Evolutionary conservation across 139 green algal species (phyloP), one percentile per base, ranked within the genome.

Genomic region (Micractinium conductrix): DNA sequence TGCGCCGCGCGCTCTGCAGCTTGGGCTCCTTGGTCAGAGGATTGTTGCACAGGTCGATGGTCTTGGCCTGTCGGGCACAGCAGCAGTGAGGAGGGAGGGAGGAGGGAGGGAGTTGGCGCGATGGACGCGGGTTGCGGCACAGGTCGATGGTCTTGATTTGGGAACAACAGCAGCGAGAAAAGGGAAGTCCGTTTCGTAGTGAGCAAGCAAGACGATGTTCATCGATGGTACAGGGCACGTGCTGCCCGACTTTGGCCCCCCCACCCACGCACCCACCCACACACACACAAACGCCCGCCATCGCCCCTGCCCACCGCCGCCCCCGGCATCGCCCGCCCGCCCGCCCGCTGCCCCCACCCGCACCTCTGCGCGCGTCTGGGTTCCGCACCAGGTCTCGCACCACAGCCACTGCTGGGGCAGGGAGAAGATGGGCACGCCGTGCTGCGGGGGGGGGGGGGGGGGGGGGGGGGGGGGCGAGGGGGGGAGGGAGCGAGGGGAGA

Each of bases 31-130:
- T 99, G 55, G 97, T 99, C 85, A 97, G 93, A 28, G 97, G 97
- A 92, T 99, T 99, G 92, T 99, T 99, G 93, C 97, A 99, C 78
- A 99, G 93, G 89, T 99, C 97, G 62, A 99, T 99, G 30, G 97
- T 99, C 87, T 97, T 97, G 37, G 97, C 97, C 50, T 65, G n/a
- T 2, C 35, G 42, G 30, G 70, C 42, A 72, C 33, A 40, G 10
- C 2, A 62, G 26, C 48, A 58, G 16, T 58, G 17, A 48, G 35
- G 37, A 1, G 35, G 2, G 26, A 44, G 33, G 65, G 33, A 65
- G 16, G 19, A 58, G 10, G 16, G 16, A 58, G 48, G 16, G 12
- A 10, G 16, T 10, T 24, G 16, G 48, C 12, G 48, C 97, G 93
- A 99, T 99, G 48, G 97, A 99, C 85, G 97, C 92, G 96, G 97